Percentiles rank a stretch among this genome's conserved stretches.
phyloP scores from a whole-genome alignment of 306 rosid species.

The Sicyos baderoa region DNA sequence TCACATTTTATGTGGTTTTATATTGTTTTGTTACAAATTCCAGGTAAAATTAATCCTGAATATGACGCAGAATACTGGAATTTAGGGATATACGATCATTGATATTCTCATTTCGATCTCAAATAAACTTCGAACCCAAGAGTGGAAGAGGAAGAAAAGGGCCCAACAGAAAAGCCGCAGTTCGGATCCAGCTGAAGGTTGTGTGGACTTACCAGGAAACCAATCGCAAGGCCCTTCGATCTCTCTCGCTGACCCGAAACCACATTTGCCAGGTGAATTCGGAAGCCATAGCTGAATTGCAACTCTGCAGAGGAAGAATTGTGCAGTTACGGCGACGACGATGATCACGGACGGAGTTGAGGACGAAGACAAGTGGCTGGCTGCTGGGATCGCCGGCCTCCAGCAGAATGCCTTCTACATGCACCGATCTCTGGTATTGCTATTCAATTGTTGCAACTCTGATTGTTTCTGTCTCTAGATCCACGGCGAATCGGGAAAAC shows the following conservation, averaged over 20 bases:
- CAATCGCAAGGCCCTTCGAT: background rate
- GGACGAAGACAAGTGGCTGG: conserved; percentile 87
- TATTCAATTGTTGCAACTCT: conserved; percentile 17
- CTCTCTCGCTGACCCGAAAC: conserved; percentile 3
- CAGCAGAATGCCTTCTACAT: conserved; percentile 93
- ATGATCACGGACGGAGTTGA: conserved; percentile 77
- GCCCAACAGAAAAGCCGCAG: background rate
- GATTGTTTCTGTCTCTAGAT: background rate
- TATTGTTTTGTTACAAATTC: no score
- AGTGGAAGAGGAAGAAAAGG: background rate
- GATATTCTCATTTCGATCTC: background rate
- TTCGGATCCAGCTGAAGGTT: background rate
- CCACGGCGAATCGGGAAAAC: background rate
- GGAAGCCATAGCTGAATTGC: conserved; percentile 2
- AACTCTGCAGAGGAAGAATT: background rate
- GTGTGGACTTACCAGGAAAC: background rate
- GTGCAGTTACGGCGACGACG: conserved; percentile 22
- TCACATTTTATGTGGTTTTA: no score
- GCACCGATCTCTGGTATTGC: conserved; percentile 92
- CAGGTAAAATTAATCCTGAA: no score
- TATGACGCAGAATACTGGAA: no score
- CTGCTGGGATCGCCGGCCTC: conserved; percentile 96
- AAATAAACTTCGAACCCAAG: background rate
- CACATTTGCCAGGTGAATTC: background rate
- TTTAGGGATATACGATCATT: no score